A percentile compares a stretch with the other conserved stretches of the same genome.
Conservation (phyloP, 23 red algal genomes). For the Gracilariopsis chorda region DNA sequence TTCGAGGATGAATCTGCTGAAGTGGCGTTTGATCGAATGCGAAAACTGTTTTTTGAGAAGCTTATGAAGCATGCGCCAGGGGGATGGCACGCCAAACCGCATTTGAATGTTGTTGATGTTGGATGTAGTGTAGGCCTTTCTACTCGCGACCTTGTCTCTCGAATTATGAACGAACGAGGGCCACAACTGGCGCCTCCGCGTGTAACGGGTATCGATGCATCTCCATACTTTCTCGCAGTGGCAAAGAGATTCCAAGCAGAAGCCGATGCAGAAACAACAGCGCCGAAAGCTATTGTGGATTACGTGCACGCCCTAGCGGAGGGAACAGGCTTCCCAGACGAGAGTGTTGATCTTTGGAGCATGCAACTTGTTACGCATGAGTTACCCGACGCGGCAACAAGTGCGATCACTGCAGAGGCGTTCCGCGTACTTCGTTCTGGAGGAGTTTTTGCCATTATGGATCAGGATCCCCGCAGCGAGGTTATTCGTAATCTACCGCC, state of each 20-base stretch:
- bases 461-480: constrained; percentile 51
- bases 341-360: constrained; percentile 35
- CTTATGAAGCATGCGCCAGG: background rate
- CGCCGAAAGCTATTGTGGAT: background rate
- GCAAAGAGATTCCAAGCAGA: background rate
- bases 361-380: constrained; percentile 72
- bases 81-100: background rate
- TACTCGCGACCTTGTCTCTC: background rate
- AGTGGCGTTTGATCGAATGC: background rate
- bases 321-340: background rate
- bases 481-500: constrained; percentile 52
- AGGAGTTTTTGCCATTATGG: constrained; percentile 54
- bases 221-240: constrained; percentile 61
- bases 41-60: background rate
- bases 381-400: constrained; percentile 46
- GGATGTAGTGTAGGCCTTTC: constrained; percentile 67
- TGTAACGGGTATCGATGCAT: constrained; percentile 53
- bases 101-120: constrained; percentile 41
- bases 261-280: background rate
- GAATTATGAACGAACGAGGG: background rate
- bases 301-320: constrained; percentile 65
- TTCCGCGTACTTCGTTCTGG: constrained; percentile 29
- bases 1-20: background rate
- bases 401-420: constrained; percentile 9
- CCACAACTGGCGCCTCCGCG: background rate